Conservation (phyloP, 2,329 filamentous ascomycete genomes). For the Microsporum audouinii region DNA sequence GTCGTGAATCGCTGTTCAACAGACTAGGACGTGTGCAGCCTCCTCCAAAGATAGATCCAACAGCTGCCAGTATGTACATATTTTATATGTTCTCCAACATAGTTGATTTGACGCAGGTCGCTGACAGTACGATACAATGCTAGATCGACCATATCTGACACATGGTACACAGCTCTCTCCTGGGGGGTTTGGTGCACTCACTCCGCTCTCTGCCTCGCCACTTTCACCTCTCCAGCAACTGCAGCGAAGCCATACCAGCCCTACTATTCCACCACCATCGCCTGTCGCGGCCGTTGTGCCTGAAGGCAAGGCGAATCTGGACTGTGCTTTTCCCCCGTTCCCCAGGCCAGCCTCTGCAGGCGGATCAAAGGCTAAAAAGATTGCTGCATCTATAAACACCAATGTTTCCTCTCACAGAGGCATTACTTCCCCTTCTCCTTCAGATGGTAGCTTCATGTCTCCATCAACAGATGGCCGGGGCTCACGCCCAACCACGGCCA, state of each 20-base stretch:
- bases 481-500: background rate
- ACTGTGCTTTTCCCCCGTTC: constrained; percentile 45
- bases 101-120: background rate
- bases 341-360: constrained; percentile 31
- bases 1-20: constrained; percentile 6
- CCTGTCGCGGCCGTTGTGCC: constrained; percentile 29
- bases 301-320: constrained; percentile 32
- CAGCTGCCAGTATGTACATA: constrained; percentile 44
- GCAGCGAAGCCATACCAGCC: constrained; percentile 31
- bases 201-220: constrained; percentile 53
- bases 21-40: constrained; percentile 38
- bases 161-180: constrained; percentile 48
- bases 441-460: background rate
- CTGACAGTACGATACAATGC: background rate
- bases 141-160: constrained; percentile 34
- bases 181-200: constrained; percentile 20
- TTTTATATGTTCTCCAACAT: background rate
- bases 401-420: background rate
- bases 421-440: background rate
- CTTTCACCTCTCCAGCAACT: constrained; percentile 38
- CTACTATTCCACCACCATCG: constrained; percentile 30
- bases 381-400: constrained; percentile 3
- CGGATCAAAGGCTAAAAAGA: constrained; percentile 5
- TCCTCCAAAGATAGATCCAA: constrained; percentile 46
- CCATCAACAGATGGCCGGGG: background rate